These are phyloP conservation scores for Myxozyma mucilagina DNA, from an alignment of 805 yeast species.

Conservation along the genomic window DNA sequence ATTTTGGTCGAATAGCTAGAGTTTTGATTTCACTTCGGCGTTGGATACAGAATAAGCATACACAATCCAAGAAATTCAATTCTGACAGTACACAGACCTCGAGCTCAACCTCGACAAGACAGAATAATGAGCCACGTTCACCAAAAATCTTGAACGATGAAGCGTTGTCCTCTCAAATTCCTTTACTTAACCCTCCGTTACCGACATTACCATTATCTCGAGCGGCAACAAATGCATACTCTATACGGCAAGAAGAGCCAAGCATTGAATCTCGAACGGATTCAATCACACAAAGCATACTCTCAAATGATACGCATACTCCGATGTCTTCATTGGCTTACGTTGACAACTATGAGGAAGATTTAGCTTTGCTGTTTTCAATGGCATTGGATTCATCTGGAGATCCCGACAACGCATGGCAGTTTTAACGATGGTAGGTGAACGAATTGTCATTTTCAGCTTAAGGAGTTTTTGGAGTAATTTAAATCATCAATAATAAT, in stretches of 20 bases:
- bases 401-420: neutral
- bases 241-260: neutral
- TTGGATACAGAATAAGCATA: neutral
- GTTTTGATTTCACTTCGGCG: neutral
- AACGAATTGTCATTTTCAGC: neutral
- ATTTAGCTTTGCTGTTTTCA: neutral
- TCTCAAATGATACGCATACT: neutral
- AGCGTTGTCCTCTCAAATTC: slow-evolving; percentile 8
- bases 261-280: neutral
- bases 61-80: neutral
- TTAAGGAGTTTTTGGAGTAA: neutral
- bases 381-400: slow-evolving; percentile 5
- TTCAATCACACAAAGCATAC: neutral
- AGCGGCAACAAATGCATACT: slow-evolving; percentile 1
- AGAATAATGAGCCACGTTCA: neutral
- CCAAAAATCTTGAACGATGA: slow-evolving; percentile 8
- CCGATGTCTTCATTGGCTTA: slow-evolving; percentile 11
- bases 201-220: slow-evolving; percentile 9
- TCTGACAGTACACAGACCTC: too few species aligned
- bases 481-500: neutral
- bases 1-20: neutral
- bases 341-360: slow-evolving; percentile 10
- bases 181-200: slow-evolving; percentile 8
- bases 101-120: neutral
- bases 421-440: neutral